A percentile compares a stretch with the other conserved stretches of the same genome.
phyloP scores from a whole-genome alignment of 2,329 filamentous ascomycete genomes.

The Zymoseptoria crescenta region DNA sequence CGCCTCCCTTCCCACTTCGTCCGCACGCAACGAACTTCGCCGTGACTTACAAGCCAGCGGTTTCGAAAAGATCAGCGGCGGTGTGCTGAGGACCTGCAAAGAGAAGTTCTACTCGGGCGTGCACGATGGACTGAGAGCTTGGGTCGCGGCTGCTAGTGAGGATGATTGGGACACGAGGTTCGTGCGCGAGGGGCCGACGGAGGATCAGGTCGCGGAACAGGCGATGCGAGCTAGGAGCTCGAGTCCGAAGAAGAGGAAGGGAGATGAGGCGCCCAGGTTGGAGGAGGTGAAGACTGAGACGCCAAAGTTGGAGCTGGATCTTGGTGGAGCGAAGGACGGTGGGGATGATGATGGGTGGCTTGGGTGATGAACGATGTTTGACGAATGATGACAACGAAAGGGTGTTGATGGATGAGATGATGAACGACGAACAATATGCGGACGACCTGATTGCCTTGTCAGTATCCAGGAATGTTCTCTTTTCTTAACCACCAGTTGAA shows the following conservation, averaged over 20 bases:
- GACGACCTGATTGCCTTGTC: background rate
- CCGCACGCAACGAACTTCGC: constrained; percentile 72
- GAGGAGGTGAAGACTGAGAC: constrained; percentile 12
- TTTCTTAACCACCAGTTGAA: background rate
- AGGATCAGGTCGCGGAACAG: constrained; percentile 35
- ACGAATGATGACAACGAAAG: background rate
- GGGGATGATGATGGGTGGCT: constrained; percentile 27
- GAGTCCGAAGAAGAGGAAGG: constrained; percentile 34
- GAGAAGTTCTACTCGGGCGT: constrained; percentile 95
- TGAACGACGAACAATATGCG: background rate
- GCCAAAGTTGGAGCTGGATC: constrained; percentile 20
- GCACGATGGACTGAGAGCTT: constrained; percentile 79
- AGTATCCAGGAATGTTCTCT: background rate
- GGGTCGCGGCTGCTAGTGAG: constrained; percentile 78
- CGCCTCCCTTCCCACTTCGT: constrained; percentile 62
- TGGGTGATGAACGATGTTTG: constrained; percentile 16
- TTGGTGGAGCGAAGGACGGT: constrained; percentile 11
- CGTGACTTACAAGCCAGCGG: constrained; percentile 71
- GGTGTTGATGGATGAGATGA: background rate
- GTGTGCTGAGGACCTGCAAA: constrained; percentile 81
- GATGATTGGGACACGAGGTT: constrained; percentile 81
- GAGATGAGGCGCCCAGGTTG: constrained; percentile 19
- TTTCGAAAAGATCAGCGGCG: constrained; percentile 84
- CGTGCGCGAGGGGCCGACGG: constrained; percentile 65
- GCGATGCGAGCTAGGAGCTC: constrained; percentile 28